Base-by-base conservation (phyloP, 2,329 filamentous ascomycete genomes). In the Paecilomyces fulvus region DNA sequence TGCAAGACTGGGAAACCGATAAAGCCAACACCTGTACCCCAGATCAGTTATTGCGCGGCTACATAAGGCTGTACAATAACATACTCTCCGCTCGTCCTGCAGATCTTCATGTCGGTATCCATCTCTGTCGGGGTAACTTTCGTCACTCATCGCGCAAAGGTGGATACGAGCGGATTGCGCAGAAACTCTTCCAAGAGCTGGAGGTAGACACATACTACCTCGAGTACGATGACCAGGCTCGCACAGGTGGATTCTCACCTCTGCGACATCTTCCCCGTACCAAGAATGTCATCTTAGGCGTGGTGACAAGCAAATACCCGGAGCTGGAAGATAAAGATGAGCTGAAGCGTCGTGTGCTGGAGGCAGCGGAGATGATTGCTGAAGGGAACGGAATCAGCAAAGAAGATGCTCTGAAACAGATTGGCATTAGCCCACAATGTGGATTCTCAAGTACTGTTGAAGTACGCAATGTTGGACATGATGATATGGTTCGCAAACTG, bases 41-140 rank as follows among this genome's bases (percentile, higher is more conserved):
- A 1, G 85, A 87, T 50, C 82, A 84, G 62, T 82, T 89, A 30
- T 79, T 90, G 3, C 85, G 88, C 60, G 79, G 83, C 5, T 90
- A 90, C 71, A 86, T 90, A 65, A 75, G 78, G 55, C 81, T 88
- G 58, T 89, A 90, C 76, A 90, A 90, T 67, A 82, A 86, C 65
- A 83, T 79, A 62, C 77, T 88, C 65, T 73, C 75, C 63, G 78
- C 80, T 63, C 73, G 81, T 0, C 85, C 86, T 0, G 66, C 75
- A 1, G 86, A 89, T 65, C 82, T 90, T 76, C 86, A 88, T 68
- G 80, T 88, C 1, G 87, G 87, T 25, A 83, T 90, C 30, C 87
- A 90, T 66, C 76, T 90, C 52, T 90, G 87, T 77, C 78, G 62
- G 48, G 70, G 67, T 31, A 86, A 86, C 71, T 85, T 85, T 68